Percentiles rank a stretch among this genome's conserved stretches.
Evolutionary conservation across 495 filamentous ascomycete genomes (phyloP).

Genomic region (Penicillium parvum): DNA sequence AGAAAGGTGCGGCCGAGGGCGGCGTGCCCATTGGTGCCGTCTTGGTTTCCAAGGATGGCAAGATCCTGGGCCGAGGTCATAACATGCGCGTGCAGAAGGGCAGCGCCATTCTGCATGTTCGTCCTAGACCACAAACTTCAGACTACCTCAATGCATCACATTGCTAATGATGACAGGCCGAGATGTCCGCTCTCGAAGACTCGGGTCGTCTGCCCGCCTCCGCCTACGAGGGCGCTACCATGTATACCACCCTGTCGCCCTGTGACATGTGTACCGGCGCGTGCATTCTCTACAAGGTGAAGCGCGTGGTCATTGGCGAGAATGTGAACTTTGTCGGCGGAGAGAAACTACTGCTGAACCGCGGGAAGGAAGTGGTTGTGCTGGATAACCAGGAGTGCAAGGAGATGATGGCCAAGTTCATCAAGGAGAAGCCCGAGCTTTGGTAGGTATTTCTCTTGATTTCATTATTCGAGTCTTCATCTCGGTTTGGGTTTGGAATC

Average conservation of each 20-base stretch:
- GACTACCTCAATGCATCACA: too few relatives aligned
- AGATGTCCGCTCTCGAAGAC: constrained; percentile 76
- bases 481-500: not conserved
- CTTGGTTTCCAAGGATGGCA: constrained; percentile 64
- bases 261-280: constrained; percentile 90
- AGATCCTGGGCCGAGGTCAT: constrained; percentile 72
- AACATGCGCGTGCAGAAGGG: constrained; percentile 78
- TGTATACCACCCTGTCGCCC: constrained; percentile 84
- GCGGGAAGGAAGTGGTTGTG: constrained; percentile 73
- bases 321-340: constrained; percentile 75
- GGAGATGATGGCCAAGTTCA: constrained; percentile 72
- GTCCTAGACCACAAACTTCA: too few relatives aligned
- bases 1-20: constrained; percentile 62
- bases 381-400: constrained; percentile 65
- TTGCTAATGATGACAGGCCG: constrained; percentile 53
- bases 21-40: constrained; percentile 81
- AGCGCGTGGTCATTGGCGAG: constrained; percentile 80
- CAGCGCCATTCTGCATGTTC: constrained; percentile 71
- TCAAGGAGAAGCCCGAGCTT: constrained; percentile 67
- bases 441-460: constrained; percentile 52
- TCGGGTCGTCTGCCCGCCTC: constrained; percentile 70
- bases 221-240: constrained; percentile 68
- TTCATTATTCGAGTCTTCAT: not conserved
- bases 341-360: constrained; percentile 65
- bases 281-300: constrained; percentile 74